phyloP scores from a whole-genome alignment of 192 early-diverging fungal genomes.

The Funneliformis geosporum region DNA sequence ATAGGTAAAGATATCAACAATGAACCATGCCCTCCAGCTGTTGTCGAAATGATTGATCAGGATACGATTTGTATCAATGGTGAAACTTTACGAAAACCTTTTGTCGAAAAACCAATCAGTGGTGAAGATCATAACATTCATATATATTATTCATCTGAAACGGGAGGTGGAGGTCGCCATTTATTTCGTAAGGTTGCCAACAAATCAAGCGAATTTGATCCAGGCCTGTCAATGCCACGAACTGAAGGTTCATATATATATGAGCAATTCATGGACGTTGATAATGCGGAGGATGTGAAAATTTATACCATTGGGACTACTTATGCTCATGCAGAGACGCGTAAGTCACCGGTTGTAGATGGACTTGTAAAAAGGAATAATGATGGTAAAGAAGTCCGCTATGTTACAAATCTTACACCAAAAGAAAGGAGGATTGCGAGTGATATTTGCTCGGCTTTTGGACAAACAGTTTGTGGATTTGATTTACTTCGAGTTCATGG shows the following conservation, averaged over 20 bases:
- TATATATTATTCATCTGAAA: conserved; percentile 84
- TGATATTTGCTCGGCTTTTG: conserved; percentile 77
- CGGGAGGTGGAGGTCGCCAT: conserved; percentile 80
- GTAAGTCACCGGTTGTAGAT: conserved; percentile 93
- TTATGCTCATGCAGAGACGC: conserved; percentile 94
- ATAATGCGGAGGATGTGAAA: conserved; percentile 97
- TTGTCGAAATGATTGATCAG: conserved; percentile 50
- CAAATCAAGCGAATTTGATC: conserved; percentile 90
- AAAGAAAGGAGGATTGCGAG: conserved; percentile 80
- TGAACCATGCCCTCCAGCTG: background rate
- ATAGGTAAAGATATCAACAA: conserved; percentile 49
- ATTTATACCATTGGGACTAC: conserved; percentile 90
- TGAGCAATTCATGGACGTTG: conserved; percentile 92
- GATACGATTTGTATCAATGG: conserved; percentile 75
- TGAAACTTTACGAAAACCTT: conserved; percentile 80
- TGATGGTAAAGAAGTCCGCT: conserved; percentile 97
- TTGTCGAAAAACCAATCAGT: conserved; percentile 96
- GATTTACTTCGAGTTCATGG: conserved; percentile 86
- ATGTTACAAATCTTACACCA: conserved; percentile 76
- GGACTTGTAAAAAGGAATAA: conserved; percentile 93
- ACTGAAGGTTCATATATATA: conserved; percentile 86
- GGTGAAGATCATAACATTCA: conserved; percentile 97
- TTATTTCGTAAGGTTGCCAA: conserved; percentile 89
- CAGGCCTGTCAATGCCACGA: conserved; percentile 66
- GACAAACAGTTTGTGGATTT: conserved; percentile 94